Evolutionary conservation across 2,329 filamentous ascomycete genomes (phyloP).

Genomic region (Sporothrix inflata): DNA sequence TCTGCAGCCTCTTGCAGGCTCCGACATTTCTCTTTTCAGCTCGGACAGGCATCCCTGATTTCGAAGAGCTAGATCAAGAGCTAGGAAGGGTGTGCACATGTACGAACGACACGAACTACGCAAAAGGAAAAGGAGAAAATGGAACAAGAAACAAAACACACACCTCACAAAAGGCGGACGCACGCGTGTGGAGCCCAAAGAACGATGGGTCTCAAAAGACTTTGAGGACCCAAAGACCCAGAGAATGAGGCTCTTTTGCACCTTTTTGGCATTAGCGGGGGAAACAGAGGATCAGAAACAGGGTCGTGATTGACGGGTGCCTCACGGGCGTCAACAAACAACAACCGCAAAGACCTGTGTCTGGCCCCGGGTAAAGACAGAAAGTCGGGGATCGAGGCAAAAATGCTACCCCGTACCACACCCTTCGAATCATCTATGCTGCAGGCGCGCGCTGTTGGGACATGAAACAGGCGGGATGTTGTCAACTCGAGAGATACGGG

Average conservation of each 20-base stretch:
- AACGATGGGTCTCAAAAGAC: background rate
- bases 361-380: background rate
- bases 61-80: background rate
- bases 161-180: background rate
- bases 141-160: background rate
- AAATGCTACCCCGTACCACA: background rate
- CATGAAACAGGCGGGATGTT: slow-evolving; percentile 8
- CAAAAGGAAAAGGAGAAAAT: background rate
- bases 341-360: background rate
- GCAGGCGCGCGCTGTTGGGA: background rate
- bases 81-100: background rate
- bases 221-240: background rate
- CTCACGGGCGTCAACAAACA: background rate
- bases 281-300: background rate
- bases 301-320: slow-evolving; percentile 10
- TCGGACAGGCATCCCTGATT: slow-evolving; percentile 6
- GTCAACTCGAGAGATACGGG: background rate
- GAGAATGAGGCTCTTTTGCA: slow-evolving; percentile 25
- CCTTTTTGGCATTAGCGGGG: background rate
- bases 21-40: slow-evolving; percentile 1
- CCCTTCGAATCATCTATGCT: background rate
- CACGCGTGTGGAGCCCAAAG: background rate
- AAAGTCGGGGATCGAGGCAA: slow-evolving; percentile 4
- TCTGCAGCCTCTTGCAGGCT: slow-evolving; percentile 17
- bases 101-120: background rate